These are phyloP conservation scores for Neurospora discreta DNA, from an alignment of 495 filamentous ascomycete species.

Conservation along the genomic window DNA sequence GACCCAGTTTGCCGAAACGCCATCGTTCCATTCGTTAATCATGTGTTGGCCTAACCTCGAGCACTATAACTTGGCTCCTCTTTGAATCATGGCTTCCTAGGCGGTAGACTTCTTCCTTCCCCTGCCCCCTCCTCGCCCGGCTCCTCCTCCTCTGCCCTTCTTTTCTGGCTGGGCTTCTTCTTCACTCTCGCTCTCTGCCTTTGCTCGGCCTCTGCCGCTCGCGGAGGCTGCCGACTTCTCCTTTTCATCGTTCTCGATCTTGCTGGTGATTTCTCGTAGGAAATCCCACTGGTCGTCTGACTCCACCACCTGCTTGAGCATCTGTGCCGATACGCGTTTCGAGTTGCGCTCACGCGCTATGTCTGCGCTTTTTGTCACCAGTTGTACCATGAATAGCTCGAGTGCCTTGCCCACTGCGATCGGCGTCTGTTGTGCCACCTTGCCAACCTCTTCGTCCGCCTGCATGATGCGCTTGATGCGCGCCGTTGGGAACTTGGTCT, in stretches of 20 bases:
- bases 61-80: not conserved
- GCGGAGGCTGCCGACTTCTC: conserved; percentile 12
- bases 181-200: conserved; percentile 34
- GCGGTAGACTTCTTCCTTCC: not conserved
- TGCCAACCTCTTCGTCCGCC: conserved; percentile 96
- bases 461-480: conserved; percentile 99
- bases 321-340: conserved; percentile 79
- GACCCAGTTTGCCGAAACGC: not conserved
- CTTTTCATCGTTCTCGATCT: conserved; percentile 60
- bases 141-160: conserved; percentile 30
- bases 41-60: not conserved
- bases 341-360: conserved; percentile 71
- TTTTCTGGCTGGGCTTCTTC: conserved; percentile 29
- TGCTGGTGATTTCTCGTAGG: conserved; percentile 77
- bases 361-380: conserved; percentile 77
- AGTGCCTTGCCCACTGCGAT: conserved; percentile 92
- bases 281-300: conserved; percentile 90
- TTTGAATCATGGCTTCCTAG: not conserved
- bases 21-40: not conserved
- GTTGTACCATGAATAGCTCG: conserved; percentile 92
- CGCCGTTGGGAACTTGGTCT: conserved; percentile 93
- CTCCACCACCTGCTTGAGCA: conserved; percentile 80
- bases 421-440: conserved; percentile 93
- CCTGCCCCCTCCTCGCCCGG: conserved; percentile 23
- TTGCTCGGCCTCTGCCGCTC: conserved; percentile 8